Conservation (phyloP, 148 eudicot species). For the Fagopyrum esculentum region DNA sequence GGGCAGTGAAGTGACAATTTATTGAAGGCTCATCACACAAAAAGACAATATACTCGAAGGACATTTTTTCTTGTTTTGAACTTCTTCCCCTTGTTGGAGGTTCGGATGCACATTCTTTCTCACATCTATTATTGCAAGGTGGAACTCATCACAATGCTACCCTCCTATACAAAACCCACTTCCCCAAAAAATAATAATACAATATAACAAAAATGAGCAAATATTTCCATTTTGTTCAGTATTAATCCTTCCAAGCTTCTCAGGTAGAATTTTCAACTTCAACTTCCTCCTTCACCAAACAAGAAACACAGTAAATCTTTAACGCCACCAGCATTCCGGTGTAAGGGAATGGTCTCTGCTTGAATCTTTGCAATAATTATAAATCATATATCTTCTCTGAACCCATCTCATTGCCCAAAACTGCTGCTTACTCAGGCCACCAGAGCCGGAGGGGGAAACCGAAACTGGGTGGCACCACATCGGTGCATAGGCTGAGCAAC, state of each 20-base stretch:
- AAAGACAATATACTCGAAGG: constrained; percentile 3
- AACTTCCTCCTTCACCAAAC: neutral
- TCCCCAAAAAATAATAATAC: neutral
- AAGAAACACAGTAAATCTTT: neutral
- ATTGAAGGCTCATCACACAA: neutral
- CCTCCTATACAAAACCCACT: constrained; percentile 7
- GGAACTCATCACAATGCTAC: constrained; percentile 8
- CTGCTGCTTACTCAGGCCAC: constrained; percentile 60
- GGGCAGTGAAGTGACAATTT: constrained; percentile 9
- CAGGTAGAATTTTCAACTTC: neutral
- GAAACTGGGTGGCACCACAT: constrained; percentile 56
- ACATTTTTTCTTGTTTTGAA: constrained; percentile 1
- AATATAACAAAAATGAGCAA: neutral
- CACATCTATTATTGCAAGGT: constrained; percentile 12
- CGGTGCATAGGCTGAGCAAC: constrained; percentile 73
- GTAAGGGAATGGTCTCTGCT: constrained; percentile 83
- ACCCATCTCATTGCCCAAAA: constrained; percentile 60
- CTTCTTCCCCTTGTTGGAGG: constrained; percentile 11
- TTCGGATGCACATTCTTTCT: constrained; percentile 10
- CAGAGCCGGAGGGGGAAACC: constrained; percentile 54
- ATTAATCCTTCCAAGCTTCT: neutral
- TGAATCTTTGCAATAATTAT: constrained; percentile 65
- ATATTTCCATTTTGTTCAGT: neutral
- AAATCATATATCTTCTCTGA: constrained; percentile 55
- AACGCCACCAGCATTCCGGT: constrained; percentile 64